Base-by-base conservation (phyloP, 106 monocot species). In the Dendrobium officinale region DNA sequence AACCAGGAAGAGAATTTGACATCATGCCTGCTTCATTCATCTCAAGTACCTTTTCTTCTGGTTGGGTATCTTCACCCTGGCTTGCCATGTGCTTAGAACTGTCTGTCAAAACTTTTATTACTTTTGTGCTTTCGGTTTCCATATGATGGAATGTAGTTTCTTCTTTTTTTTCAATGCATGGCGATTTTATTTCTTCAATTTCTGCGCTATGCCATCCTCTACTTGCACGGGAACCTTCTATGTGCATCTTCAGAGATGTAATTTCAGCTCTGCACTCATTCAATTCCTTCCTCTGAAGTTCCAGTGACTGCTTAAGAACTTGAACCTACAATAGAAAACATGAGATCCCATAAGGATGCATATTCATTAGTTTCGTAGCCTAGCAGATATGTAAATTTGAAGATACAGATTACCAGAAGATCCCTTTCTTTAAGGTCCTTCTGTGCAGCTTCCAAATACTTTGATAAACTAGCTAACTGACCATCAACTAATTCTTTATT, bases 221-320 rank as follows among this genome's bases (percentile, higher is more conserved):
- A 79, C 88, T 75, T 67, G 89, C 82, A 26, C 82, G 83, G 64
- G 86, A 76, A 58, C 98, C 88, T 94, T 98, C 98, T 79, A 98
- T 88, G 79, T 93, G 86, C 98, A 98, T 95, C 82, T 98, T 94
- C 42, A 98, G 81, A 55, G 98, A 86, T 68, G 98, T 98, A 76
- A 98, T 98, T 85, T 98, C 98, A 78, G 92, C 91, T 81, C 95
- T 90, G 80, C 91, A 93, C 13, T 98, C 92, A 83, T 98, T 95
- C 37, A 98, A 79, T 44, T 98, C 91, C 83, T 95, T 93, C 72
- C 98, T 89, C 82, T 93, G 95, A 79, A 90, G 81, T 79, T 98
- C 98, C 82, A 88, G 45, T 59, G 88, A 84, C 67, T 98, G 83
- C 78, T 90, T 94, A 75, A 95, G 78, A 84, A 84, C 80, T 84